These are phyloP conservation scores for Microdochium trichocladiopsis DNA, from an alignment of 2,329 filamentous ascomycete species.

Conservation along the genomic window DNA sequence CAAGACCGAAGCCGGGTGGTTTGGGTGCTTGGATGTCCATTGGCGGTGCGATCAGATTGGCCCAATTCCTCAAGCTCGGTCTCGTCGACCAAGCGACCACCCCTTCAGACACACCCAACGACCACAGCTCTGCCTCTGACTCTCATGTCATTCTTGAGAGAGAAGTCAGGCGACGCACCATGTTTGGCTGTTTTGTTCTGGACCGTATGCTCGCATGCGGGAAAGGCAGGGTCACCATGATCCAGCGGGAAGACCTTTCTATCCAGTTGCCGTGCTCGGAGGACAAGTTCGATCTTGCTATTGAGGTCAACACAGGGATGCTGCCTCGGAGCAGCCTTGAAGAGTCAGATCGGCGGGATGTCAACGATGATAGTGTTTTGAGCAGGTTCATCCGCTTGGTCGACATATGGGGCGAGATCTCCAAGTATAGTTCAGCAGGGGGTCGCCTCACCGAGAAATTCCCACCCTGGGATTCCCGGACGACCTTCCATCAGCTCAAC, in stretches of 20 bases:
- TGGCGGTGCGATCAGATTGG: slow-evolving; percentile 56
- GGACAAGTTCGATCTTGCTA: slow-evolving; percentile 54
- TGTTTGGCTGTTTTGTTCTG: slow-evolving; percentile 69
- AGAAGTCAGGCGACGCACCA: slow-evolving; percentile 61
- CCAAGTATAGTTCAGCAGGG: slow-evolving; percentile 45
- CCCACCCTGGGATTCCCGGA: slow-evolving; percentile 53
- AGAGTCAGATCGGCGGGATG: slow-evolving; percentile 13
- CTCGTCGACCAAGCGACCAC: slow-evolving; percentile 39
- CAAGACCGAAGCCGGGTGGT: slow-evolving; percentile 39
- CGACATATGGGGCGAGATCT: slow-evolving; percentile 52
- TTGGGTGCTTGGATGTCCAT: slow-evolving; percentile 60
- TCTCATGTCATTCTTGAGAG: slow-evolving; percentile 42
- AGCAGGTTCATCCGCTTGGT: slow-evolving; percentile 51
- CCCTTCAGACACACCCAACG: slow-evolving; percentile 3
- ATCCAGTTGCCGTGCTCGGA: slow-evolving; percentile 65
- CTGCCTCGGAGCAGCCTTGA: slow-evolving; percentile 19
- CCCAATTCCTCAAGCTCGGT: slow-evolving; percentile 54
- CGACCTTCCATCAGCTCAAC: slow-evolving; percentile 47
- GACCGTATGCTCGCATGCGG: slow-evolving; percentile 64
- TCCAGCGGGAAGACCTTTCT: slow-evolving; percentile 50
- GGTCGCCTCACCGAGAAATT: slow-evolving; percentile 41
- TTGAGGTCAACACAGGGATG: slow-evolving; percentile 47
- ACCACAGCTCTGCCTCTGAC: slow-evolving; percentile 8
- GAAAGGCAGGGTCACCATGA: slow-evolving; percentile 50
- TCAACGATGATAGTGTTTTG: slow-evolving; percentile 36